These are phyloP conservation scores for Cryptosporidium sp. DNA, from an alignment of 169 alveolate species.

Conservation along the genomic window DNA sequence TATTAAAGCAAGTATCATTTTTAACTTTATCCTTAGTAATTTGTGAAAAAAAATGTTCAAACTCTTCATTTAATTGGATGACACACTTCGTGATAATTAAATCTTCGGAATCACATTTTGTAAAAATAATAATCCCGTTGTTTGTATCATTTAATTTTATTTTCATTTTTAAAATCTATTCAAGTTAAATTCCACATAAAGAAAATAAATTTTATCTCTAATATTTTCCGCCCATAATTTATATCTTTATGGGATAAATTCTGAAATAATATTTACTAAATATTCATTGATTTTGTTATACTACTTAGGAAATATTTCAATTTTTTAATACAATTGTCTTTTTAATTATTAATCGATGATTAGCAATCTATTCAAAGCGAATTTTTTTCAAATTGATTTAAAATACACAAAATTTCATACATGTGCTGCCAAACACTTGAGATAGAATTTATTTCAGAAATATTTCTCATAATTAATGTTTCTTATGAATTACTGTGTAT, in stretches of 20 bases:
- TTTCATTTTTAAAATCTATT: background rate
- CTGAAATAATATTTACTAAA: too few relatives aligned
- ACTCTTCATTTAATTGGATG: background rate
- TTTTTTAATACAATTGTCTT: background rate
- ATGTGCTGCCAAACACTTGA: too few relatives aligned
- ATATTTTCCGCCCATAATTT: background rate
- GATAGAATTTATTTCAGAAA: too few relatives aligned
- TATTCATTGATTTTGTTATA: too few relatives aligned
- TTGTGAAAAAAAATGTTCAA: background rate
- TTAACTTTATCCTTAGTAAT: background rate
- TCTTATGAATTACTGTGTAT: too few relatives aligned
- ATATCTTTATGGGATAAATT: too few relatives aligned
- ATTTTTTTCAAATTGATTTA: too few relatives aligned
- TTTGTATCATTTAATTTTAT: background rate
- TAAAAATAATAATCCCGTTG: conserved; percentile 16
- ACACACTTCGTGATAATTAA: background rate
- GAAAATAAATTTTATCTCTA: background rate
- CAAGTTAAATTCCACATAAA: background rate
- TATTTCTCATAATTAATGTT: background rate
- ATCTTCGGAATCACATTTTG: conserved; percentile 2
- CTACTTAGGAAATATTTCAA: background rate
- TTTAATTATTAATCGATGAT: background rate
- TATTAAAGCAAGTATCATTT: conserved; percentile 49
- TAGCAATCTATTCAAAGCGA: background rate
- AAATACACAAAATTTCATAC: background rate